Evolutionary conservation across 345 rosid species (phyloP).

Genomic region (Limnanthes douglasii): DNA sequence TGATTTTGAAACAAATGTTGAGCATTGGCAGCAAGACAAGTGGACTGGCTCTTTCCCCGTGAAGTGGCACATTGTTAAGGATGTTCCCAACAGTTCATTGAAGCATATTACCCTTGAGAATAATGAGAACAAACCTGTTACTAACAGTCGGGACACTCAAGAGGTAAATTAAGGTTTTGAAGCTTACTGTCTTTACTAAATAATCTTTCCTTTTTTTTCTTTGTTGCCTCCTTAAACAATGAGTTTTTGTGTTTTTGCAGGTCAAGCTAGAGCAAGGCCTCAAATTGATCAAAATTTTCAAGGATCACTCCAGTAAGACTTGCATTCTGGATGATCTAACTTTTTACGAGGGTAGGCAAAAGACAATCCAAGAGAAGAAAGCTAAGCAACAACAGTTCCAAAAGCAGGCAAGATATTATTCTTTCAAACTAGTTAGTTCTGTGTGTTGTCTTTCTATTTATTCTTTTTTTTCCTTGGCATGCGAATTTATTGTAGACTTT

Average conservation of each 20-base stretch:
- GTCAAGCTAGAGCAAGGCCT: slow-evolving; percentile 62
- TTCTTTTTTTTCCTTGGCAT: no score
- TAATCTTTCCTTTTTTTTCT: neutral
- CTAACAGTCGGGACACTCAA: slow-evolving; percentile 91
- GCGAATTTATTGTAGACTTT: no score
- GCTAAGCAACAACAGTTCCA: slow-evolving; percentile 63
- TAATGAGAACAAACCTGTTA: slow-evolving; percentile 93
- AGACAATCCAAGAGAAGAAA: slow-evolving; percentile 70
- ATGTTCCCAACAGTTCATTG: slow-evolving; percentile 82
- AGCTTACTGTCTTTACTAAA: neutral
- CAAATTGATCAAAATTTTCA: slow-evolving; percentile 69
- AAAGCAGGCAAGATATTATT: no score
- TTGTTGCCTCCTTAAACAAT: neutral
- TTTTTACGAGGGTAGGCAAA: slow-evolving; percentile 69
- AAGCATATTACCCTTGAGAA: slow-evolving; percentile 87
- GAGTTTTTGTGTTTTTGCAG: slow-evolving; percentile 16
- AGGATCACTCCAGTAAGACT: slow-evolving; percentile 56
- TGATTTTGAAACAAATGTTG: slow-evolving; percentile 64
- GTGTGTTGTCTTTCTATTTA: no score
- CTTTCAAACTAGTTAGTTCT: no score
- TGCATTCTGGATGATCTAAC: slow-evolving; percentile 87
- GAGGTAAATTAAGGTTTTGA: slow-evolving; percentile 30
- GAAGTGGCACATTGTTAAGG: slow-evolving; percentile 90
- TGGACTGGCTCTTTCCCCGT: slow-evolving; percentile 95
- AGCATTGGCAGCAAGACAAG: slow-evolving; percentile 95